A percentile compares a stretch with the other conserved stretches of the same genome.
Evolutionary conservation across 2,329 filamentous ascomycete species (phyloP).

Genomic region (Paraphaeosphaeria sporulosa): DNA sequence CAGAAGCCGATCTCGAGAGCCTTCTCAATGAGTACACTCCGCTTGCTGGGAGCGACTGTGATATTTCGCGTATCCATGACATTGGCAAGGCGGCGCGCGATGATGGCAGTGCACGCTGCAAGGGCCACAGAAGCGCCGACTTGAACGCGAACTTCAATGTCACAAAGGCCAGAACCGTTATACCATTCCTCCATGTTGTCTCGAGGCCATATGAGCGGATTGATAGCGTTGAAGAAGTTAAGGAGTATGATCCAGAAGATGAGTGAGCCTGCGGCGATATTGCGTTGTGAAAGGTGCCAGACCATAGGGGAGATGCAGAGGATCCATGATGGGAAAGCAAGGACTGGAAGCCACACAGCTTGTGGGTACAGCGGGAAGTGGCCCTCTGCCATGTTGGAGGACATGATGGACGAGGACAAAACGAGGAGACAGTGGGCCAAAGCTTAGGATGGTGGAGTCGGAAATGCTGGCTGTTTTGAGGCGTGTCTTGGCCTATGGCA

Average conservation of each 20-base stretch:
- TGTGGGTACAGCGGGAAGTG: constrained; percentile 36
- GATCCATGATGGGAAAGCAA: constrained; percentile 60
- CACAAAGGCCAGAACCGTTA: constrained; percentile 68
- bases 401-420: background rate
- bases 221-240: constrained; percentile 67
- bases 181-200: constrained; percentile 65
- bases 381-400: constrained; percentile 3
- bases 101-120: constrained; percentile 62
- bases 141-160: constrained; percentile 68
- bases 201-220: constrained; percentile 70
- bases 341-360: constrained; percentile 55
- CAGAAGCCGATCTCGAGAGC: constrained; percentile 64
- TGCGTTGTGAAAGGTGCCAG: constrained; percentile 68
- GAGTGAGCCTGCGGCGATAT: constrained; percentile 65
- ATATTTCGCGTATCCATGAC: constrained; percentile 68
- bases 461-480: background rate
- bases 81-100: constrained; percentile 66
- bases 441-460: background rate
- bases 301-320: constrained; percentile 65
- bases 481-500: too few species aligned
- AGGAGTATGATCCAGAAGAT: constrained; percentile 64
- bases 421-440: background rate
- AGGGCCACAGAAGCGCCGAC: constrained; percentile 62
- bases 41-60: constrained; percentile 58
- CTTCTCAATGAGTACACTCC: constrained; percentile 56